Evolutionary conservation across 2,329 filamentous ascomycete genomes (phyloP), one percentile per base, ranked within the genome.

Genomic region (Blumeriella jaapii): DNA sequence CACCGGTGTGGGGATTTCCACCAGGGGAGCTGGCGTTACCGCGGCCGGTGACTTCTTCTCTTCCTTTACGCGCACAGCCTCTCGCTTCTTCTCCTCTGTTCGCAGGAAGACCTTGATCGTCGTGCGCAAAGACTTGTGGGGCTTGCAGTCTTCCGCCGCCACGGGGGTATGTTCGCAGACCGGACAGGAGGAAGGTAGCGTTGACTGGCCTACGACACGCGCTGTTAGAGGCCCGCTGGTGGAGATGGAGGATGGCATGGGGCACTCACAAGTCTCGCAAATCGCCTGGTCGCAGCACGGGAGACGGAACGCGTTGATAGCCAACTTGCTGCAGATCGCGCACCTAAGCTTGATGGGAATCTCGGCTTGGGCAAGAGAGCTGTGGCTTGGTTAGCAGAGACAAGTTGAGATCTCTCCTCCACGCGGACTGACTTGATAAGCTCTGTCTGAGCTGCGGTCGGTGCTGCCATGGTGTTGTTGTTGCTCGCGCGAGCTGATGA

Each of bases 311-410:
- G 89, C 84, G 57, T 95, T 93, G 46, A 93, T 67, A 18, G 86
- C 87, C 39, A 96, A 69, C 59, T 83, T 86, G 63, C 82, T 91
- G 62, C 91, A 98, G 50, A 85, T 83, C 34, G 85, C 85, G 66
- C 91, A 98, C 61, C 87, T 82, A 45, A 98, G 71, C 67, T 94
- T 95, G 53, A 87, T 85, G n/a, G 91, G 91, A 39, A 95, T 86
- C 44, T 91, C 84, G 51, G 89, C 83, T 46, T 55, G 54, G 17
- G 51, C 46, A 17, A 56, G 41, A 19, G 53, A 57, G 36, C 55
- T 57, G 29, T 23, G 7, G 11, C 12, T 14, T 20, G 22, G 25
- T 50, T 38, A 48, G 34, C 30, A 42, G 16, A 38, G 8, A n/a
- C 10, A 14, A 13, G 18, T 12, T 23, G 8, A 22, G 4, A 17